A percentile compares a stretch with the other conserved stretches of the same genome.
Conservation (phyloP, 2,329 filamentous ascomycete genomes). For the Emergomyces pasteurianus region DNA sequence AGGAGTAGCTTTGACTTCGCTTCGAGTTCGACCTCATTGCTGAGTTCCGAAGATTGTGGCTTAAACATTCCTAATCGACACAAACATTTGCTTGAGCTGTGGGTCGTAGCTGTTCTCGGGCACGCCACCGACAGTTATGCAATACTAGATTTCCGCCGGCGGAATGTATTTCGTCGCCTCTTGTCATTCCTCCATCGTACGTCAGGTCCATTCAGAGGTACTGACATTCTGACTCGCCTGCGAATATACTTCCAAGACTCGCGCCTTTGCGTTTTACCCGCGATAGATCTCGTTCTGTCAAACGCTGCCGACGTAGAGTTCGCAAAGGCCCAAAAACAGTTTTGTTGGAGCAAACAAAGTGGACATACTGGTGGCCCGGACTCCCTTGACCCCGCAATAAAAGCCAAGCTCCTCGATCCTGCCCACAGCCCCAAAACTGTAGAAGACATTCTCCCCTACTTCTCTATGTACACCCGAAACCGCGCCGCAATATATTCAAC, state of each 20-base stretch:
- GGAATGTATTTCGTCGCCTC: background rate
- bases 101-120: background rate
- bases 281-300: background rate
- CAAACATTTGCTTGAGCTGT: background rate
- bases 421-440: background rate
- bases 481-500: conserved; percentile 9
- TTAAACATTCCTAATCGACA: background rate
- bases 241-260: background rate
- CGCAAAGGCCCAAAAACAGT: background rate
- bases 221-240: background rate
- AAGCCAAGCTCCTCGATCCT: background rate
- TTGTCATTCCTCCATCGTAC: background rate
- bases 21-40: background rate
- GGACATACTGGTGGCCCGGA: background rate
- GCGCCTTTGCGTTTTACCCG: background rate
- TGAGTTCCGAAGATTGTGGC: background rate
- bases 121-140: background rate
- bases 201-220: background rate
- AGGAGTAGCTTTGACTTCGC: background rate
- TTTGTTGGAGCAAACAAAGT: background rate
- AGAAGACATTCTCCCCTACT: background rate
- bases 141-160: background rate
- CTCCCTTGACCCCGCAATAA: background rate
- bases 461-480: background rate
- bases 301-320: background rate